Percentiles rank a stretch among this genome's conserved stretches.
These are phyloP conservation scores for Magnolia officinalis DNA, from an alignment of 164 flowering plant species.

Conservation along the genomic window DNA sequence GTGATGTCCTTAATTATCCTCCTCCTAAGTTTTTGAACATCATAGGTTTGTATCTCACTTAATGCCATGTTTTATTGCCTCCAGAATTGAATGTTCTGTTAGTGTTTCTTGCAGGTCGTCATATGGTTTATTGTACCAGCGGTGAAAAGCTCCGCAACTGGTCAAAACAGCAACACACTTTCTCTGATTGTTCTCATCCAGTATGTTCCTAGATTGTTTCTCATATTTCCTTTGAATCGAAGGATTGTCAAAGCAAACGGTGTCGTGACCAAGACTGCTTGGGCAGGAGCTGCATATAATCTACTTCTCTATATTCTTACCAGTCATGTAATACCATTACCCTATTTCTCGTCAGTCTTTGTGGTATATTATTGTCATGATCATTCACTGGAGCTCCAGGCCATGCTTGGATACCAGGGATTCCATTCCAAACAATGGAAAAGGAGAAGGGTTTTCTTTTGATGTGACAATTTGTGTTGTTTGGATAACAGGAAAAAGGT, in stretches of 20 bases:
- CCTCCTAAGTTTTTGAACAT: too few species aligned
- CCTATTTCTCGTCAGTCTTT: not conserved
- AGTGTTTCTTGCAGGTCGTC: constrained; percentile 49
- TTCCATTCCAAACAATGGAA: too few species aligned
- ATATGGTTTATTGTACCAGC: constrained; percentile 70
- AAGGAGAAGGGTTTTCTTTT: too few species aligned
- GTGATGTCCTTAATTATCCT: too few species aligned
- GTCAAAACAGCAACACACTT: constrained; percentile 63
- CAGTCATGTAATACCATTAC: constrained; percentile 41
- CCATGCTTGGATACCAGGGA: too few species aligned
- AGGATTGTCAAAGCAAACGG: constrained; percentile 85
- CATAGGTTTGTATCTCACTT: too few species aligned
- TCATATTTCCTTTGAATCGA: constrained; percentile 73
- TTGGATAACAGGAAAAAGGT: too few species aligned
- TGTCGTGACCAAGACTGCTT: constrained; percentile 75
- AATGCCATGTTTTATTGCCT: too few species aligned
- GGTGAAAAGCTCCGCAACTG: constrained; percentile 33
- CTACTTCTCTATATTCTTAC: constrained; percentile 76
- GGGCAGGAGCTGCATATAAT: constrained; percentile 95
- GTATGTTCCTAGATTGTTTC: constrained; percentile 76
- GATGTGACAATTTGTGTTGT: too few species aligned
- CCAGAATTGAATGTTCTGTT: not conserved
- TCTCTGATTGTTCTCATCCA: constrained; percentile 81
- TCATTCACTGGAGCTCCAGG: not conserved
- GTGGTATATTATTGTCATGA: not conserved